Base-by-base conservation (phyloP, 768 basidiomycete species). In the Pholiota microspora region DNA sequence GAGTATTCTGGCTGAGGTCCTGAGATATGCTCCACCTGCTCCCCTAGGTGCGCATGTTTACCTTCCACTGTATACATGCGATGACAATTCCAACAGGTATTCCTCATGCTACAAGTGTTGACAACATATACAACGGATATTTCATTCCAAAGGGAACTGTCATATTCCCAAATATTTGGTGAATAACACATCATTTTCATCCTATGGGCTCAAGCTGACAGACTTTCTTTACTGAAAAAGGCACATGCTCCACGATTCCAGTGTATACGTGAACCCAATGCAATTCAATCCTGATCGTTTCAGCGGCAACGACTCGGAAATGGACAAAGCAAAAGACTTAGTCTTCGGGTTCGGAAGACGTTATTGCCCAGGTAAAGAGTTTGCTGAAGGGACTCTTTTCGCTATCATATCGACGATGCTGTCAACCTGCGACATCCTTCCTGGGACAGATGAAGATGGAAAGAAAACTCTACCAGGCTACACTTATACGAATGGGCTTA, bases 201-300 rank as follows among this genome's bases (percentile, higher is more conserved):
- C 31, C 7, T 13, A 18, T 34, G 18, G 27, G 31, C 34, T 24
- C 45, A 13, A 21, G 6, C 25, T 15, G 53, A 12, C 21, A 27
- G 29, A 44, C 21, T 13, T 21, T 18, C n/a, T n/a, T 44, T 38
- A 24, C 27, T 24, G 15, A 44, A 18, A 46, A 49, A 72, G 81
- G 79, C 69, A 72, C 51, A 73, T 86, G 49, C 71, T 77, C 13
- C 81, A 82, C 58, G 83, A 86, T 61, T 73, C 79, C n/a, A 69
- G 72, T 50, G 72, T 68, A 21, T 86, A 86, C 64, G 59, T 72
- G 16, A 69, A 80, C 28, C 85, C 85, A 3, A 69, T 77, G 59
- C 61, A 65, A 35, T 87, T 86, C 64, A 76, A 74, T 31, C 85
- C 85, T 18, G 82, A 83, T 42, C 80, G 85, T 18, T 86, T 79